phyloP scores from a whole-genome alignment of 306 rosid genomes.

The Gynostemma pentaphyllum region DNA sequence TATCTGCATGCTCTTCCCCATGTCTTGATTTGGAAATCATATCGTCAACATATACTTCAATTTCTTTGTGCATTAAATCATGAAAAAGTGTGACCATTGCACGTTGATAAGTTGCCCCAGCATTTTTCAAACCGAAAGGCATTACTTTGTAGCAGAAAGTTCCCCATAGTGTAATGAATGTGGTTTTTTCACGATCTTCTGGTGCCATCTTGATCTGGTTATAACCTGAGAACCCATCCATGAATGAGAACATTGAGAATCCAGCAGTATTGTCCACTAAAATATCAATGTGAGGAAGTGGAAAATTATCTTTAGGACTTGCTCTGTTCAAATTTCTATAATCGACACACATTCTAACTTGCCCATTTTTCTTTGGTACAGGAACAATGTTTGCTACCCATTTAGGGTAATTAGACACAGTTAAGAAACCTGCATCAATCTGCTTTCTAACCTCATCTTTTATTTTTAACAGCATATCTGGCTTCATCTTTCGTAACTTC shows the following conservation, averaged over 20 bases:
- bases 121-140: neutral
- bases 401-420: neutral
- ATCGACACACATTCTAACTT: no score
- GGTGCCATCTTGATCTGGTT: neutral
- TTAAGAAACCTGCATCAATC: neutral
- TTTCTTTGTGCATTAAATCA: neutral
- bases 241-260: neutral
- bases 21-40: no score
- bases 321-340: no score
- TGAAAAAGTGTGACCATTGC: neutral
- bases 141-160: neutral
- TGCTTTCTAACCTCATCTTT: neutral
- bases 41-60: neutral
- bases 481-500: neutral
- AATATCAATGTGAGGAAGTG: neutral
- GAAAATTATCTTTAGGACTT: neutral
- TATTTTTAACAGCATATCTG: neutral
- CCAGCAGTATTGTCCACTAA: neutral
- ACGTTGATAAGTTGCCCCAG: neutral
- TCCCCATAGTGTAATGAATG: neutral
- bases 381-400: no score
- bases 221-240: neutral
- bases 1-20: no score
- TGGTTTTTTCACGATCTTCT: neutral
- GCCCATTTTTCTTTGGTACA: no score